Evolutionary conservation across 2,329 filamentous ascomycete genomes (phyloP).

Genomic region (Nothophoma quercina): DNA sequence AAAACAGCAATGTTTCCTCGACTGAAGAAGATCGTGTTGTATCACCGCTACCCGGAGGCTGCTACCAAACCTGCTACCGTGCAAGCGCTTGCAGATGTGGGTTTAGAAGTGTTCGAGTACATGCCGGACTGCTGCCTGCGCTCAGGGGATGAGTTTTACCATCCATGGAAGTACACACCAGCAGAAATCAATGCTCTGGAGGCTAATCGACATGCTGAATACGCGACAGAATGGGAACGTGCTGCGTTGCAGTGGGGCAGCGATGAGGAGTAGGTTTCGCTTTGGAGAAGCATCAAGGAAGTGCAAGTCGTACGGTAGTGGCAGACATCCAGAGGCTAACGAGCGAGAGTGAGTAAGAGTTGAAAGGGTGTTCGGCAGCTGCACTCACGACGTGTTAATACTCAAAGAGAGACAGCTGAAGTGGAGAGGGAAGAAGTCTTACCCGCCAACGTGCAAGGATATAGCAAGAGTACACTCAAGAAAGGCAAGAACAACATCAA

Average conservation of each 20-base stretch:
- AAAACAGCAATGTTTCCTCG: background rate
- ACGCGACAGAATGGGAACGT: background rate
- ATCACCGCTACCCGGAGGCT: background rate
- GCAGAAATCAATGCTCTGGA: background rate
- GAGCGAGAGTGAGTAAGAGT: no score
- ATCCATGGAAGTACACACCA: slow-evolving; percentile 4
- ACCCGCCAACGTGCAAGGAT: no score
- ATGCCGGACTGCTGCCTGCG: background rate
- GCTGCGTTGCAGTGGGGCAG: background rate
- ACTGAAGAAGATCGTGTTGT: background rate
- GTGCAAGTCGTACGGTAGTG: no score
- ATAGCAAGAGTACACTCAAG: no score
- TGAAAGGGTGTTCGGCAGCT: no score
- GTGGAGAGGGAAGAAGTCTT: no score
- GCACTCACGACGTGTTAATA: no score
- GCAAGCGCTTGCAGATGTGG: background rate
- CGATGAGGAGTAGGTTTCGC: background rate
- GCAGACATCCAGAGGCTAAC: no score
- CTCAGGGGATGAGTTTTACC: background rate
- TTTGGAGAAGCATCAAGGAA: no score
- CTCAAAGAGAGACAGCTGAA: no score
- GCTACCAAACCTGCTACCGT: no score
- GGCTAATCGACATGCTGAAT: background rate
- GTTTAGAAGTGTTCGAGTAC: background rate
- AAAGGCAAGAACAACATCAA: no score